Evolutionary conservation across 148 eudicot species (phyloP).

Genomic region (Nepenthes gracilis): DNA sequence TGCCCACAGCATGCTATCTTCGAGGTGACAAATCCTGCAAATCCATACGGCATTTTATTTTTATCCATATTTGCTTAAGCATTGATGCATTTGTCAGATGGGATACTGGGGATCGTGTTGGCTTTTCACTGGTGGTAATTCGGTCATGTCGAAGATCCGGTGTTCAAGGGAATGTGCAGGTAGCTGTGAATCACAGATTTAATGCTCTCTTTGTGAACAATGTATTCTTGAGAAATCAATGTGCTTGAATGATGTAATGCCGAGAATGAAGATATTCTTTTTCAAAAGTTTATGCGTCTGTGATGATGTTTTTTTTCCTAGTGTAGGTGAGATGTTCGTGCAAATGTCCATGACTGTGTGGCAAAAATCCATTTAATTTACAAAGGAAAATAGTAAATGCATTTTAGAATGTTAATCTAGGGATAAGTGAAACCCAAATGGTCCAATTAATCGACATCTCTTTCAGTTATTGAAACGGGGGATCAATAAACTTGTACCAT

Average conservation of each 20-base stretch:
- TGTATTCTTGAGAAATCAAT: background rate
- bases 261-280: too few relatives aligned
- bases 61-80: background rate
- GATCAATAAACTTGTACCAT: too few relatives aligned
- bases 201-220: background rate
- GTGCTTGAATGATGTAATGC: background rate
- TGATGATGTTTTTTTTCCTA: too few relatives aligned
- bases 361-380: too few relatives aligned
- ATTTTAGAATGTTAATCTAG: too few relatives aligned
- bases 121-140: background rate
- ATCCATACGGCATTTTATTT: background rate
- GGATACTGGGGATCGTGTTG: background rate
- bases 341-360: too few relatives aligned
- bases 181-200: background rate
- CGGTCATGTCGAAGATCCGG: background rate
- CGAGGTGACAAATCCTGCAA: slow-evolving; percentile 30
- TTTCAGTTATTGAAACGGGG: too few relatives aligned
- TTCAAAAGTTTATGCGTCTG: too few relatives aligned
- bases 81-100: background rate
- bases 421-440: too few relatives aligned
- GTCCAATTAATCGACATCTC: too few relatives aligned
- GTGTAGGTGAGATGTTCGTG: too few relatives aligned
- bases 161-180: background rate
- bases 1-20: slow-evolving; percentile 39
- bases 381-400: too few relatives aligned